Conservation (phyloP, 2,329 filamentous ascomycete species). For the Claviceps quebecensis region DNA sequence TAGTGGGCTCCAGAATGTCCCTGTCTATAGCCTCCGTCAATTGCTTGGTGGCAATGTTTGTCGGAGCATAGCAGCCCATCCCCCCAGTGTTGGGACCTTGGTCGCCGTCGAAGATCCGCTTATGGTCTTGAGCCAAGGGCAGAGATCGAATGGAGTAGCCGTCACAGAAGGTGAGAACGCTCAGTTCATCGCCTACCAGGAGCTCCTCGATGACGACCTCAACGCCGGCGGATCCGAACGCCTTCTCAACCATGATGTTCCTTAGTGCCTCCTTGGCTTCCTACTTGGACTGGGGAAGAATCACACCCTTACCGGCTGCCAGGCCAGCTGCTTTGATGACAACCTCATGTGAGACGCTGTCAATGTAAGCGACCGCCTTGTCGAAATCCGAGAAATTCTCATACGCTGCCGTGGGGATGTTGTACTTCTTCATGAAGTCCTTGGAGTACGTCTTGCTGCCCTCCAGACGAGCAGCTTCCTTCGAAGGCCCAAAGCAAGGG, state of each 20-base stretch:
- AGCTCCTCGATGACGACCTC: constrained; percentile 95
- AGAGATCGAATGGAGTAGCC: constrained; percentile 72
- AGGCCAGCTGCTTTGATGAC: constrained; percentile 92
- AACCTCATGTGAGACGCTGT: constrained; percentile 54
- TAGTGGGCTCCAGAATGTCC: constrained; percentile 73
- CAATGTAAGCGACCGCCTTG: constrained; percentile 59
- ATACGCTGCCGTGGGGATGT: constrained; percentile 83
- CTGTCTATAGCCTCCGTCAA: constrained; percentile 67
- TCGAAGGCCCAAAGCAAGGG: constrained; percentile 72
- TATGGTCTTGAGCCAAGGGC: constrained; percentile 91
- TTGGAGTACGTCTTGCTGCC: constrained; percentile 96
- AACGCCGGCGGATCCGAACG: constrained; percentile 74
- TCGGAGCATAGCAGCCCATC: constrained; percentile 94
- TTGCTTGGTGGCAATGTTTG: constrained; percentile 59
- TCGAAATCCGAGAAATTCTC: constrained; percentile 74
- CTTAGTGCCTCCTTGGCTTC: constrained; percentile 72
- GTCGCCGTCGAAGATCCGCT: constrained; percentile 84
- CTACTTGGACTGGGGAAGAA: constrained; percentile 67
- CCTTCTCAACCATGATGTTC: constrained; percentile 79
- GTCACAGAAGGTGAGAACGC: constrained; percentile 82
- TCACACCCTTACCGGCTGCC: constrained; percentile 89
- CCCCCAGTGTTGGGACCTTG: constrained; percentile 87
- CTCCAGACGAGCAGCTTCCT: constrained; percentile 77
- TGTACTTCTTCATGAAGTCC: constrained; percentile 88
- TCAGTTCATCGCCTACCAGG: constrained; percentile 80